These are phyloP conservation scores for Cystobasidium slooffiae DNA, from an alignment of 1,284 basidiomycete species.

Conservation along the genomic window DNA sequence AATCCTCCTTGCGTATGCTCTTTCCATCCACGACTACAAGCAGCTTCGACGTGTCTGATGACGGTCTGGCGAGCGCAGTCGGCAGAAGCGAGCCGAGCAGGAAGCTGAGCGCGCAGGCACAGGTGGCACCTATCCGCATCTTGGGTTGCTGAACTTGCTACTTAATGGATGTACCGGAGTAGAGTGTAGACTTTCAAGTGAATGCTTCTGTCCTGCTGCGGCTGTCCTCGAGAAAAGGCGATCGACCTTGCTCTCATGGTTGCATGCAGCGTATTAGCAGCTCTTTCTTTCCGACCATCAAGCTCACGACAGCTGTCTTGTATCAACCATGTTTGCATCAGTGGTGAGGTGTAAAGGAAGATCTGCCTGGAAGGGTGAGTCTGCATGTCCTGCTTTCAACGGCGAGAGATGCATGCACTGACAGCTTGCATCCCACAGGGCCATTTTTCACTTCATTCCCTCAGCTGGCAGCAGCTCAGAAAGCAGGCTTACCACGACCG, in stretches of 20 bases:
- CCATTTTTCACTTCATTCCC: slow-evolving; percentile 95
- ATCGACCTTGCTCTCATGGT: neutral
- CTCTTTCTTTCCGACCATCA: slow-evolving; percentile 2
- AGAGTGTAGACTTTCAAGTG: neutral
- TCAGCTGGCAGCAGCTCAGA: slow-evolving; percentile 79
- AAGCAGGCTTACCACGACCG: slow-evolving; percentile 65
- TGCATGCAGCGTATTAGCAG: neutral
- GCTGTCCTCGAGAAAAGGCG: neutral
- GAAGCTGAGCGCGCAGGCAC: slow-evolving; percentile 1
- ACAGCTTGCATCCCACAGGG: slow-evolving; percentile 62
- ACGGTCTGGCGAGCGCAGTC: slow-evolving; percentile 4
- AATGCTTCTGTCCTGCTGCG: neutral
- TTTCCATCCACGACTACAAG: slow-evolving; percentile 79
- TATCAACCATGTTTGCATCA: slow-evolving; percentile 49
- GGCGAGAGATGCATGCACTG: neutral
- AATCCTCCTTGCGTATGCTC: slow-evolving; percentile 66
- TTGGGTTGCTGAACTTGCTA: neutral
- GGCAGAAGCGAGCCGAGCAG: neutral
- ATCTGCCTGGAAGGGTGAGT: slow-evolving; percentile 55
- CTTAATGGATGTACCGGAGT: too few relatives aligned
- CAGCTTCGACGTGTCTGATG: slow-evolving; percentile 55
- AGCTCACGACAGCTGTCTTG: neutral
- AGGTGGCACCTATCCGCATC: slow-evolving; percentile 10
- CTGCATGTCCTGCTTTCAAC: neutral
- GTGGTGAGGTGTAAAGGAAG: slow-evolving; percentile 46